phyloP scores from a whole-genome alignment of 2,329 filamentous ascomycete species.

The Aurifilum marmelostoma region DNA sequence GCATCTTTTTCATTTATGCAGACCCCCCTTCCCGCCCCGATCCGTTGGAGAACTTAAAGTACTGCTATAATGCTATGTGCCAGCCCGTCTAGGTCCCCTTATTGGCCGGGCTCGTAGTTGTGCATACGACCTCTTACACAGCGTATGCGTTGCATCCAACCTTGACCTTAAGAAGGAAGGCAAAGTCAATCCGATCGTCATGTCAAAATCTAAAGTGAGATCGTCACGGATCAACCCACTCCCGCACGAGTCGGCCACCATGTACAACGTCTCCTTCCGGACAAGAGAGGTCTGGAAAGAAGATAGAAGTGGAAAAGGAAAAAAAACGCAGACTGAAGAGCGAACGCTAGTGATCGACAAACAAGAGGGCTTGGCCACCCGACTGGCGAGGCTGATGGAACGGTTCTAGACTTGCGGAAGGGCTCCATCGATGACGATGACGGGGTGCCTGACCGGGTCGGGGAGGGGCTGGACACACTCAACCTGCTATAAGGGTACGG shows the following conservation, averaged over 20 bases:
- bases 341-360: not conserved
- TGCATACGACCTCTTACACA: not conserved
- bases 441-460: constrained; percentile 8
- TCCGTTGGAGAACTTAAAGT: too few relatives aligned
- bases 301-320: not conserved
- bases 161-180: not conserved
- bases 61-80: too few relatives aligned
- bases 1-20: not conserved
- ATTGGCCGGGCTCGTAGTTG: not conserved
- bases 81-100: too few relatives aligned
- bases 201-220: not conserved
- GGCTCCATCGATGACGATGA: constrained; percentile 28
- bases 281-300: too few relatives aligned
- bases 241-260: not conserved
- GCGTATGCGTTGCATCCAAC: too few relatives aligned
- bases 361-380: not conserved
- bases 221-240: not conserved
- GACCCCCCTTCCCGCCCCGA: not conserved
- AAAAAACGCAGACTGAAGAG: not conserved
- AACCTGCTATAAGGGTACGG: constrained; percentile 4
- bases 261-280: not conserved
- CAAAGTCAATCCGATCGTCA: not conserved
- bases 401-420: constrained; percentile 26
- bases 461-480: not conserved
- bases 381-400: constrained; percentile 13